Base-by-base conservation (phyloP, 371 early-diverging fungal species). In the Umbelopsis sp. region DNA sequence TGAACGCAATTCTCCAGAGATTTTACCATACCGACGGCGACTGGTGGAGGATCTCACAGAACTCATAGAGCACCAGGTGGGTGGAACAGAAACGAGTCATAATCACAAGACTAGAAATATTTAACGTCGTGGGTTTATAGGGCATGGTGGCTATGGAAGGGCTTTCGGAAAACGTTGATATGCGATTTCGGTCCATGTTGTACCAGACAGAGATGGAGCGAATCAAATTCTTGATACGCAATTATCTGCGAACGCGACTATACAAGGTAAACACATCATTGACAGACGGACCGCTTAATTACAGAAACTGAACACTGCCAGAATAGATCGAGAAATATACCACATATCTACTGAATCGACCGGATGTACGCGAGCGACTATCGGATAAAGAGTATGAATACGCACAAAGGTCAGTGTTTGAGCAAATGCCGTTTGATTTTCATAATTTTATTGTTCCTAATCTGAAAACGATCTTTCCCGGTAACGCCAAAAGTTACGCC, bases 131-230 rank as follows among this genome's bases (percentile, higher is more conserved):
- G 7, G 2, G 9, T 14, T 22, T 22, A 5, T 37, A 79, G 74
- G 63, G 57, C 12, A 57, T 57, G 57, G 57, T 57, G 35, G 57
- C 57, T 16, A 57, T 57, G 57, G 57, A 57, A 35, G 57, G 57
- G n/a, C 35, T 57, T 18, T 57, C 72, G 12, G 73, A 38, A 24
- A 69, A 65, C 32, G 53, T 78, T 1, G 63, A 48, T 32, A 29
- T 73, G 63, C 41, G 51, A 35, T 77, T 93, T 52, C 73, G 87
- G 1, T 81, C 82, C 18, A 89, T 91, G 71, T 67, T 95, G 14
- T 88, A 89, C 65, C 88, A 91, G 69, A 92, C 91, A 48, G 96
- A 96, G 73, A 85, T 94, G 32, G 95, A 96, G 74, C 83, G 95
- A 12, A 83, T 94, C 46, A 92, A 91, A 73, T 96, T 89, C 74